Conservation (phyloP, 1,139 yeast genomes). For the Debaryomyces fabryi region DNA sequence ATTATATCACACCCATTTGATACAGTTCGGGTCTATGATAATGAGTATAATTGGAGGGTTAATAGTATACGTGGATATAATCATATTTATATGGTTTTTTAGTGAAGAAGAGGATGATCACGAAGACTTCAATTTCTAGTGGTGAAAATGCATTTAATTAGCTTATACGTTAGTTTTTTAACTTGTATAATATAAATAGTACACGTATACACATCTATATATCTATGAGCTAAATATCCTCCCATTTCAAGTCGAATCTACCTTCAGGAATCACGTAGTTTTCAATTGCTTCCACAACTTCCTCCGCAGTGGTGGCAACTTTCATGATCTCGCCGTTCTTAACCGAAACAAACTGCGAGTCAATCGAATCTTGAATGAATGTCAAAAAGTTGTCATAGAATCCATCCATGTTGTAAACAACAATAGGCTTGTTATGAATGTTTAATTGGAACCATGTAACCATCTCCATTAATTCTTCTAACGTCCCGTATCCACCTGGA, state of each 20-base stretch:
- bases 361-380: slow-evolving; percentile 59
- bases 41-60: slow-evolving; percentile 75
- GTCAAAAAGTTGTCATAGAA: slow-evolving; percentile 71
- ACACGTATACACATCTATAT: slow-evolving; percentile 4
- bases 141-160: slow-evolving; percentile 1
- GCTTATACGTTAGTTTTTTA: neutral
- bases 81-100: slow-evolving; percentile 71
- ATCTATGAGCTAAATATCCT: slow-evolving; percentile 26
- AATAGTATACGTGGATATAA: slow-evolving; percentile 70
- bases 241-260: slow-evolving; percentile 76
- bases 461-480: slow-evolving; percentile 88
- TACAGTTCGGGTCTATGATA: slow-evolving; percentile 57
- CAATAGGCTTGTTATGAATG: slow-evolving; percentile 80
- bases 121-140: slow-evolving; percentile 54
- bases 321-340: slow-evolving; percentile 69
- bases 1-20: slow-evolving; percentile 60
- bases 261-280: slow-evolving; percentile 72
- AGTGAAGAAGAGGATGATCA: slow-evolving; percentile 55
- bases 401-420: slow-evolving; percentile 76
- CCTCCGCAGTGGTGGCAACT: slow-evolving; percentile 69
- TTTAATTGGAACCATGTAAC: slow-evolving; percentile 88
- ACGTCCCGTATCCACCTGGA: slow-evolving; percentile 92
- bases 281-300: slow-evolving; percentile 63
- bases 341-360: slow-evolving; percentile 67
- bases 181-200: slow-evolving; percentile 6